Evolutionary conservation across 306 rosid species (phyloP).

Genomic region (Comarum palustre): DNA sequence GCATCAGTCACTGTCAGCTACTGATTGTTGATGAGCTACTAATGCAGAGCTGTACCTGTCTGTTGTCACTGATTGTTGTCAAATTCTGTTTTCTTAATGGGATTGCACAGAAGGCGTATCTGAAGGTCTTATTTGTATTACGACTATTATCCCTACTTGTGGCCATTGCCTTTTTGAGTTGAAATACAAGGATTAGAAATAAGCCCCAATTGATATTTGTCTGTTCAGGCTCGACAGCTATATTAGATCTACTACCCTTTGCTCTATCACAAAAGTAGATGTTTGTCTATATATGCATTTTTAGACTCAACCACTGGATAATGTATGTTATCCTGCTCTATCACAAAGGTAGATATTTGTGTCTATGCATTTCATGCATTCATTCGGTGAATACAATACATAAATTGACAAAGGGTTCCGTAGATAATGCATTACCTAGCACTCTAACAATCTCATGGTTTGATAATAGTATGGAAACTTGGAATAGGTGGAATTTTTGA

Average conservation of each 20-base stretch:
- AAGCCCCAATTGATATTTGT: slow-evolving; percentile 1
- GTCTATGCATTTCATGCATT: neutral
- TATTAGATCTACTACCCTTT: neutral
- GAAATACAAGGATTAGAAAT: neutral
- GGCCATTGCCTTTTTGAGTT: neutral
- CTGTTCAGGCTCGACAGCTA: neutral
- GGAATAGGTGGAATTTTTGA: neutral
- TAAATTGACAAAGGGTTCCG: neutral
- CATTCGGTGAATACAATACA: neutral
- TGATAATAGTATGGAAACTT: neutral
- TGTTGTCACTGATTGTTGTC: neutral
- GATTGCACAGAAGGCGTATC: neutral
- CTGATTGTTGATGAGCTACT: slow-evolving; percentile 3
- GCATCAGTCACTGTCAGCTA: neutral
- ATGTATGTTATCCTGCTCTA: neutral
- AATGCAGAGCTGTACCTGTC: slow-evolving; percentile 8
- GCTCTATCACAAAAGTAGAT: neutral
- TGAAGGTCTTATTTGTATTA: neutral
- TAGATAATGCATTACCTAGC: neutral
- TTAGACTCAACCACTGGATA: neutral
- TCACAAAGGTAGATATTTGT: neutral
- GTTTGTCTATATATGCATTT: neutral
- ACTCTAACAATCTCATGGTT: neutral
- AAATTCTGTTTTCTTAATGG: neutral
- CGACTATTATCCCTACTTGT: neutral